phyloP scores from a whole-genome alignment of 495 filamentous ascomycete genomes.

The Neurospora sp. region DNA sequence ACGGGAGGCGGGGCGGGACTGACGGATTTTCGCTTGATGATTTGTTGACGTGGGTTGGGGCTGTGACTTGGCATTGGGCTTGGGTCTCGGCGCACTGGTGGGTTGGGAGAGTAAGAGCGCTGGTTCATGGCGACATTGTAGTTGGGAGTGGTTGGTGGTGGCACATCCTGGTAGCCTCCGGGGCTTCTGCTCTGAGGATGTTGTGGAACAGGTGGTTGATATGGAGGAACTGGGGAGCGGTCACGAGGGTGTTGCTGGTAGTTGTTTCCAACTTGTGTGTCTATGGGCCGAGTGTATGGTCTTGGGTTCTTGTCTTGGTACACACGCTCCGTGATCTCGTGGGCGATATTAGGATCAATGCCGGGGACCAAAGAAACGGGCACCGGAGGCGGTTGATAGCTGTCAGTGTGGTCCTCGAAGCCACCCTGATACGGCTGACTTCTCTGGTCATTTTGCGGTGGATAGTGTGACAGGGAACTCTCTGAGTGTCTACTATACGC shows the following conservation, averaged over 20 bases:
- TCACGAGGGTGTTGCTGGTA: neutral
- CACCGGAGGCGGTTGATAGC: slow-evolving; percentile 38
- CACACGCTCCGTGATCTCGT: slow-evolving; percentile 45
- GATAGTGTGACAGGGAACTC: slow-evolving; percentile 11
- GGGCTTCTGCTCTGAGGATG: slow-evolving; percentile 16
- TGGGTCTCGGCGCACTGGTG: slow-evolving; percentile 16
- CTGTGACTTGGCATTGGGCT: slow-evolving; percentile 20
- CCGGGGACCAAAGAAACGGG: slow-evolving; percentile 63
- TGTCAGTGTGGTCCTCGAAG: slow-evolving; percentile 22
- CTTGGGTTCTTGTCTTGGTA: slow-evolving; percentile 36
- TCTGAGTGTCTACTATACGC: slow-evolving; percentile 17
- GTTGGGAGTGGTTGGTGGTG: slow-evolving; percentile 20
- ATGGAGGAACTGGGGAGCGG: neutral
- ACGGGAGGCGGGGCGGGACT: slow-evolving; percentile 58
- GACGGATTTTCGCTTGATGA: slow-evolving; percentile 62
- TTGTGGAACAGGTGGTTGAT: neutral
- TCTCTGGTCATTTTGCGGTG: slow-evolving; percentile 9
- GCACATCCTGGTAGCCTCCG: slow-evolving; percentile 31
- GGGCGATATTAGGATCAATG: slow-evolving; percentile 48
- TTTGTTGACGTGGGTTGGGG: slow-evolving; percentile 30
- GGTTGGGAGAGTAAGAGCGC: slow-evolving; percentile 52
- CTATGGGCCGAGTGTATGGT: slow-evolving; percentile 30
- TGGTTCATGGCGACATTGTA: slow-evolving; percentile 23
- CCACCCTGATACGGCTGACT: slow-evolving; percentile 21
- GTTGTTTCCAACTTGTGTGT: slow-evolving; percentile 13